These are phyloP conservation scores for Leccinum olivaceopallidum DNA, from an alignment of 768 basidiomycete genomes.

Conservation along the genomic window DNA sequence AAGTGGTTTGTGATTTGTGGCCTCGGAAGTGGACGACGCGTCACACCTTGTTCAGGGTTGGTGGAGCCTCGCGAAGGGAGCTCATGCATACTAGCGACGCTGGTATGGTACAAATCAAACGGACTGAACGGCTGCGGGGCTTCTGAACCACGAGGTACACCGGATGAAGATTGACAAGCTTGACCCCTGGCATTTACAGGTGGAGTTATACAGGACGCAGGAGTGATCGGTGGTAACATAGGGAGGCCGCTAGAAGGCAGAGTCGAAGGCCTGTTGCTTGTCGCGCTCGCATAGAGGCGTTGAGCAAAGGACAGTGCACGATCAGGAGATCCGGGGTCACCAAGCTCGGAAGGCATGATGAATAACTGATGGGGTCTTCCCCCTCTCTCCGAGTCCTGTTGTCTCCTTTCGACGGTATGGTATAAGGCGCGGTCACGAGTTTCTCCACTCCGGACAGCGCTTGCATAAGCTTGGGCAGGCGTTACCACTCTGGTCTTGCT, in stretches of 20 bases:
- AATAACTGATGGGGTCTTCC: neutral
- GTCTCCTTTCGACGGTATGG: constrained; percentile 22
- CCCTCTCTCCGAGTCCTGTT: constrained; percentile 3
- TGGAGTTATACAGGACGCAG: neutral
- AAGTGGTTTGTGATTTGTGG: neutral
- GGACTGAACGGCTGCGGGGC: constrained; percentile 7
- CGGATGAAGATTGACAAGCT: neutral
- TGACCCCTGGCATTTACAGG: neutral
- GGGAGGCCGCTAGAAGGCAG: constrained; percentile 6
- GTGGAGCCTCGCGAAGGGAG: constrained; percentile 6
- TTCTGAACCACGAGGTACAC: constrained; percentile 1
- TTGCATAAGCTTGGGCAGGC: constrained; percentile 25
- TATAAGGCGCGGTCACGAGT: constrained; percentile 10
- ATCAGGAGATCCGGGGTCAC: constrained; percentile 7
- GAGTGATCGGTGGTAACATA: constrained; percentile 6
- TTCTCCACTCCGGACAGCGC: constrained; percentile 13
- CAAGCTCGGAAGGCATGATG: constrained; percentile 1
- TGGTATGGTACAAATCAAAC: constrained; percentile 21
- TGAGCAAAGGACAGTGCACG: constrained; percentile 39
- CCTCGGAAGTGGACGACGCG: constrained; percentile 6
- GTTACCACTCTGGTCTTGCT: constrained; percentile 9
- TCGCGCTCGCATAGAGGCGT: constrained; percentile 45
- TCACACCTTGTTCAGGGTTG: neutral
- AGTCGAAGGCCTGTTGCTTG: constrained; percentile 19
- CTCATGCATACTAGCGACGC: constrained; percentile 6